Evolutionary conservation across 495 filamentous ascomycete species (phyloP), one percentile per base, ranked within the genome.

Genomic region (Pyronema omphalodes): DNA sequence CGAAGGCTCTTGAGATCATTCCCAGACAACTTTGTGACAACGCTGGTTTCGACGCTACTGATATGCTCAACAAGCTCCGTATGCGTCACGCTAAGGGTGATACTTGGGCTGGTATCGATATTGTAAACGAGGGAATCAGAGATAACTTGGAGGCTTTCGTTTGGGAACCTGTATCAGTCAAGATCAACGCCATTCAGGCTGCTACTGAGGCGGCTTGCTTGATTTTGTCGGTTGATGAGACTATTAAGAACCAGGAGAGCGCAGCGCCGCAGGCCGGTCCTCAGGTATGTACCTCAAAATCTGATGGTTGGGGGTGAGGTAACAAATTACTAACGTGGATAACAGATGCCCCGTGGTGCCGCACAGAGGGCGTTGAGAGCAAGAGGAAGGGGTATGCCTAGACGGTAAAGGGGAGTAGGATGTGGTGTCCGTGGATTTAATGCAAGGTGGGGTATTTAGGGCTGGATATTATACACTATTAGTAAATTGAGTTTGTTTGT

Each of bases 11-110:
- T 46, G 91, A 98, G 74, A 81, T 98, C 37, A 91, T 98, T 62
- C 91, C 91, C 39, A 80, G 91, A 53, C 91, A 96, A 69, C 74
- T 98, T 55, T 96, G 91, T 68, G 91, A 98, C 71, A 98, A 98
- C 63, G 91, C 91, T 40, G 91, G 91, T 53, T 95, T 98, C 68
- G 91, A 98, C 61, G 88, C 91, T 12, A 96, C 91, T 48, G 93
- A 98, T 67, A 93, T 98, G 56, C 77, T 98, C 45, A 98, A 94
- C 70, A 80, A 82, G 50, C 74, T 98, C 58, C 83, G 91, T 40
- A 91, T 95, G 57, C 88, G 94, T 75, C 91, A 98, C 71, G 74
- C 83, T 58, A 86, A 86, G 69, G 85, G 86, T 52, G 84, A 84
- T 66, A 78, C 76, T 43, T 98, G 91, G 91, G 87, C 86, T 33